Evolutionary conservation across 2,329 filamentous ascomycete genomes (phyloP).

Genomic region (Graphilbum sp.): DNA sequence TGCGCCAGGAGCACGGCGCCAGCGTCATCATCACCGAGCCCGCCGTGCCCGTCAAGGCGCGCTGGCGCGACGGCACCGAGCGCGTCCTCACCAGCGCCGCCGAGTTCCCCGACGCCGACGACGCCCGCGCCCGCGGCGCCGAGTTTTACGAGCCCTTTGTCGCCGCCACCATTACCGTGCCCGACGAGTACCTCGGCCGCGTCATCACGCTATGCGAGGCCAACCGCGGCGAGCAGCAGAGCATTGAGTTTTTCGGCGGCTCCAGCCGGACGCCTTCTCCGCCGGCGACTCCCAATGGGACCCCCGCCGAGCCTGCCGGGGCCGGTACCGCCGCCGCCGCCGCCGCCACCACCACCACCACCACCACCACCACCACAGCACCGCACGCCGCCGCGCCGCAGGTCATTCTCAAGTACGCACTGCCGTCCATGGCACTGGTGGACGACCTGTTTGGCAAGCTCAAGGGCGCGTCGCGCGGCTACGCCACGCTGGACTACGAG

Average conservation of each 20-base stretch:
- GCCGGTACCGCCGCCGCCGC: too few species aligned
- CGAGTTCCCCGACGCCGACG: conserved; percentile 60
- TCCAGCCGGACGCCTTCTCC: too few species aligned
- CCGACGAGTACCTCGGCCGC: conserved; percentile 83
- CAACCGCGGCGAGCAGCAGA: conserved; percentile 75
- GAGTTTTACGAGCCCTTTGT: conserved; percentile 49
- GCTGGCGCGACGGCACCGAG: conserved; percentile 63
- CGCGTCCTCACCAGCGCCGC: conserved; percentile 72
- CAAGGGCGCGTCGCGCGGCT: conserved; percentile 74
- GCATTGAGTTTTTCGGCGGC: conserved; percentile 62
- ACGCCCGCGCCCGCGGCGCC: conserved; percentile 26
- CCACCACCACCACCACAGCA: too few species aligned
- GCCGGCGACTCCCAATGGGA: too few species aligned
- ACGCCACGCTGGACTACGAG: conserved; percentile 92
- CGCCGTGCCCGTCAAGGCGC: conserved; percentile 77
- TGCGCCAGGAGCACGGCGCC: conserved; percentile 85
- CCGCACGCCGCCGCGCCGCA: too few species aligned
- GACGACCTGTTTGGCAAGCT: conserved; percentile 96
- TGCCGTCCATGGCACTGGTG: conserved; percentile 78
- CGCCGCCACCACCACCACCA: too few species aligned
- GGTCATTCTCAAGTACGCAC: conserved; percentile 83
- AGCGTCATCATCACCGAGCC: conserved; percentile 96
- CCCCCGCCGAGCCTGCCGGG: too few species aligned
- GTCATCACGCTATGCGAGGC: conserved; percentile 90
- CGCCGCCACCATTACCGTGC: conserved; percentile 70